Evolutionary conservation across 768 basidiomycete genomes (phyloP).

Genomic region (Russula virescens): DNA sequence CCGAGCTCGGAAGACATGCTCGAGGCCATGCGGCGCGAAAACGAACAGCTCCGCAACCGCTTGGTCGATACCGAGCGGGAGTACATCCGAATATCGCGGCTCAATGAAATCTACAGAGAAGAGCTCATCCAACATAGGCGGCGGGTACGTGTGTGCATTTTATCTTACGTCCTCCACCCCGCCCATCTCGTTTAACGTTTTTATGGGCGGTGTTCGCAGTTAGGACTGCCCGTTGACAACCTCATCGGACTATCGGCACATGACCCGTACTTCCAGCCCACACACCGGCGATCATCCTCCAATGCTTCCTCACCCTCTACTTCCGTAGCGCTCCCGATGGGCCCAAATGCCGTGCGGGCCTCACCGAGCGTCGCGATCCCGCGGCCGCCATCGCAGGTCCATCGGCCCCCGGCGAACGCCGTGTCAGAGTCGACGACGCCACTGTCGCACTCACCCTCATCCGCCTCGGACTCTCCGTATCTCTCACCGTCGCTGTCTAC

Average conservation of each 20-base stretch:
- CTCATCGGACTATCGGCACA: slow-evolving; percentile 59
- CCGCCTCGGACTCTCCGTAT: slow-evolving; percentile 36
- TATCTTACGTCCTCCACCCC: not conserved
- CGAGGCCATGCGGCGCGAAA: slow-evolving; percentile 72
- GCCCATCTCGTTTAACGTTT: not conserved
- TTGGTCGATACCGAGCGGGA: slow-evolving; percentile 73
- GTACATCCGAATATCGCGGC: slow-evolving; percentile 62
- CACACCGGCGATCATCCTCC: slow-evolving; percentile 51
- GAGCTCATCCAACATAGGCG: slow-evolving; percentile 74
- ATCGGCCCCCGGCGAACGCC: slow-evolving; percentile 44
- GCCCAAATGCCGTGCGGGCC: slow-evolving; percentile 28
- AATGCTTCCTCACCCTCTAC: slow-evolving; percentile 43
- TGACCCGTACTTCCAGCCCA: slow-evolving; percentile 69
- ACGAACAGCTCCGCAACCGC: slow-evolving; percentile 62
- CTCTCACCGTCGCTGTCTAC: slow-evolving; percentile 54
- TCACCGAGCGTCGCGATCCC: slow-evolving; percentile 68
- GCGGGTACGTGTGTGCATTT: slow-evolving; percentile 45
- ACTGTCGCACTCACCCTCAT: slow-evolving; percentile 63
- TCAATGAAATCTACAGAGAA: slow-evolving; percentile 82
- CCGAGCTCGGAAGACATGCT: slow-evolving; percentile 56
- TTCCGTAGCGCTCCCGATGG: slow-evolving; percentile 32
- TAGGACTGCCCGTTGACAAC: slow-evolving; percentile 73
- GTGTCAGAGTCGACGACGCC: slow-evolving; percentile 54
- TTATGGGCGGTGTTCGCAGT: slow-evolving; percentile 34
- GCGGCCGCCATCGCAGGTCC: slow-evolving; percentile 58